phyloP scores from a whole-genome alignment of 768 basidiomycete species.

The Lentinula detonsa region DNA sequence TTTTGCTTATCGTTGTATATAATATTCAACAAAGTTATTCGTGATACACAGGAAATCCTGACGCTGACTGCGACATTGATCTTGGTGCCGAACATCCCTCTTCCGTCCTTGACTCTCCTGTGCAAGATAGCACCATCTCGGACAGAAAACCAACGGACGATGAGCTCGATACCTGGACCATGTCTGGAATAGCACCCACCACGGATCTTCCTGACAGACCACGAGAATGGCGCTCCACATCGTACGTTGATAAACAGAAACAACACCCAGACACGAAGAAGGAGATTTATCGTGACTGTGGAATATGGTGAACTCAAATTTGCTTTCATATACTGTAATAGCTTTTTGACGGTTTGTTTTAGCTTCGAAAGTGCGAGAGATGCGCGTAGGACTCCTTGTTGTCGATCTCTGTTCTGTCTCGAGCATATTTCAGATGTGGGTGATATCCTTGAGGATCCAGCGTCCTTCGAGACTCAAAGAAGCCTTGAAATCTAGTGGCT shows the following conservation, averaged over 20 bases:
- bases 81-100: slow-evolving; percentile 1
- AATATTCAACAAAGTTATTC: background rate
- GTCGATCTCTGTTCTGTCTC: background rate
- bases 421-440: slow-evolving; percentile 1
- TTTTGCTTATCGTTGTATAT: too few relatives aligned
- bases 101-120: background rate
- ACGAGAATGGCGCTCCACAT: background rate
- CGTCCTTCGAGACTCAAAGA: background rate
- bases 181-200: background rate
- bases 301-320: background rate
- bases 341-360: background rate
- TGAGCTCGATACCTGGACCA: background rate
- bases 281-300: background rate
- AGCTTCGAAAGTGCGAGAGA: background rate
- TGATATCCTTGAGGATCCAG: background rate
- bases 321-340: background rate
- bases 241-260: background rate
- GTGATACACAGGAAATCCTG: background rate
- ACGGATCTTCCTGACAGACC: background rate
- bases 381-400: background rate
- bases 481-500: background rate
- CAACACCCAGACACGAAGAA: background rate
- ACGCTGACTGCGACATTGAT: background rate
- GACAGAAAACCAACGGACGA: background rate
- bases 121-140: background rate